Evolutionary conservation across 148 eudicot species (phyloP), one percentile per base, ranked within the genome.

Genomic region (Arbutus unedo): DNA sequence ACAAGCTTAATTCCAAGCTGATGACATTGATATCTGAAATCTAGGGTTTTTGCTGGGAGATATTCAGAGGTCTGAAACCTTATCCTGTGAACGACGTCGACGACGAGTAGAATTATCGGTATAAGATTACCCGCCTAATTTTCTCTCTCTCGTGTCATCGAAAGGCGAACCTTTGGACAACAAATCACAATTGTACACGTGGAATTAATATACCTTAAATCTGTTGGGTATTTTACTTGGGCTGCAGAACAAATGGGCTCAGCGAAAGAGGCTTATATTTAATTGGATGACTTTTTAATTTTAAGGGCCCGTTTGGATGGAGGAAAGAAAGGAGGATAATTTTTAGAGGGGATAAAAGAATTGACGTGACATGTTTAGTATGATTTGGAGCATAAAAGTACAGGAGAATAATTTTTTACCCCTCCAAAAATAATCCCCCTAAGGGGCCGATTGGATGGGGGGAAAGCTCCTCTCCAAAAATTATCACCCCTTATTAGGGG

Each of bases 11-110:
- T 21, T 4, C 18, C n/a, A 4, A 80, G 80, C 44, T 8, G 43
- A 41, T n/a, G 74, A 67, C 80, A 74, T 75, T 64, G 78, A 66
- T 31, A 76, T 60, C 74, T 9, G 83, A 14, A 78, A 43, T 9
- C 76, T 81, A 73, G 77, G 77, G 62, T 2, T 81, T 71, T 3
- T 25, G 56, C 4, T 8, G 81, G 44, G 49, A 23, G 44, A n/a
- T 45, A 25, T 48, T 49, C 38, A 50, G 56, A 23, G 57, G 41
- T 4, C 51, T 74, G 54, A 50, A 75, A 75, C 54, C 78, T 75
- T 75, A 75, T 75, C 78, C 77, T 74, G 4, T 56, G 56, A 13
- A 6, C 16, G 16, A 51, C 41, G 50, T 16, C 6, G 76, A 72
- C 13, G 76, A 45, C 8, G 75, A 48, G 0, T 47, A 74, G 50